Conservation (phyloP, 139 green algal genomes). For the Chlamydomonas sphaeroides region DNA sequence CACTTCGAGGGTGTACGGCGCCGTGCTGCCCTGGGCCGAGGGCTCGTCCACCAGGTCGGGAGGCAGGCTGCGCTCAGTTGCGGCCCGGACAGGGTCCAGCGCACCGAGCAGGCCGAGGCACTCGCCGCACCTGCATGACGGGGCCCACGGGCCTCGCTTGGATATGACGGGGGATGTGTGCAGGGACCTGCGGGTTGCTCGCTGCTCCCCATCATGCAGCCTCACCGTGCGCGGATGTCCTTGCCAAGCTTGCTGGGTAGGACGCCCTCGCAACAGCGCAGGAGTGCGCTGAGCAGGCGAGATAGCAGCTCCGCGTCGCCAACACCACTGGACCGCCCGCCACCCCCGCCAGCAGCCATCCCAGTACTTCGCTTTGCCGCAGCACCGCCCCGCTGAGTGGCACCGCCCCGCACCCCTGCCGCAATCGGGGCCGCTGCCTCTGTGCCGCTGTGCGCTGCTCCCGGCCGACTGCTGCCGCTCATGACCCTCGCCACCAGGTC, state of each 20-base stretch:
- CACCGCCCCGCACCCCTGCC: background rate
- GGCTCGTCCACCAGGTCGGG: slow-evolving; percentile 4
- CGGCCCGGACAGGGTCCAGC: slow-evolving; percentile 76
- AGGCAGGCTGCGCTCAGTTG: slow-evolving; percentile 40
- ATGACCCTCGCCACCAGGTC: slow-evolving; percentile 33
- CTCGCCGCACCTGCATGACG: slow-evolving; percentile 78
- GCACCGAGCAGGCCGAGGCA: slow-evolving; percentile 86
- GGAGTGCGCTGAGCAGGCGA: slow-evolving; percentile 68
- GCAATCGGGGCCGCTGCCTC: no score
- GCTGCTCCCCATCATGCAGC: no score
- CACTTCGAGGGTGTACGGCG: slow-evolving; percentile 7
- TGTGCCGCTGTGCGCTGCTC: no score
- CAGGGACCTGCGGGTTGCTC: no score
- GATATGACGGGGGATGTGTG: no score
- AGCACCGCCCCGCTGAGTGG: slow-evolving; percentile 4
- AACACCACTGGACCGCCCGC: slow-evolving; percentile 2
- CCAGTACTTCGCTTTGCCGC: no score
- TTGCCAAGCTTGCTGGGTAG: slow-evolving; percentile 43
- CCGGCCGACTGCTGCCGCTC: no score
- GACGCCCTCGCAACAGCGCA: slow-evolving; percentile 75
- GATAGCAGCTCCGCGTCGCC: slow-evolving; percentile 53
- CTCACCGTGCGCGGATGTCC: slow-evolving; percentile 39
- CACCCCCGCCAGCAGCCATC: no score
- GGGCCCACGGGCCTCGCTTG: no score
- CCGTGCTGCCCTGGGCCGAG: background rate